Percentiles rank a stretch among this genome's conserved stretches.
Conservation (phyloP, 352 stramenopile species). For the Phytopythium vexans region DNA sequence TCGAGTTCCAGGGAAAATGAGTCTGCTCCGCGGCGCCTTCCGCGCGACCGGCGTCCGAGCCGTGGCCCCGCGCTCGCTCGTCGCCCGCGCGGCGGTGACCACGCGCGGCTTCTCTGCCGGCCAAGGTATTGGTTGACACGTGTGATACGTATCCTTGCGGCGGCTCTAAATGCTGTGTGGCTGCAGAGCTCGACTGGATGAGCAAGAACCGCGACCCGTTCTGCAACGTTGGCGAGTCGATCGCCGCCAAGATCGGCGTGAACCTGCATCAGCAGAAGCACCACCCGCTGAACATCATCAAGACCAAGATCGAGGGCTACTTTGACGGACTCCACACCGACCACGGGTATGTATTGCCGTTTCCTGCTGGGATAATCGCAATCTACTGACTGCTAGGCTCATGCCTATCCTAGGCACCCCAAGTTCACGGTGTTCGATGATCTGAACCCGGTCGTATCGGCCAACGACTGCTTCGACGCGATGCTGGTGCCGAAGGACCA, state of each 20-base stretch:
- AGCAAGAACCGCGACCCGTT: conserved; percentile 66
- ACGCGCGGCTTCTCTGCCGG: conserved; percentile 1
- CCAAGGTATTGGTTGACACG: no score
- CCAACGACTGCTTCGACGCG: conserved; percentile 89
- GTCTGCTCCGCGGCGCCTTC: conserved; percentile 4
- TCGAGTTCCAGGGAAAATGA: no score
- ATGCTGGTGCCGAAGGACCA: conserved; percentile 91
- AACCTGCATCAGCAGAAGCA: conserved; percentile 84
- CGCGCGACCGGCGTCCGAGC: conserved; percentile 5
- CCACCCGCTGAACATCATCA: conserved; percentile 92
- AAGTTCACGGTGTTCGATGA: conserved; percentile 86
- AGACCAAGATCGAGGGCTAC: conserved; percentile 90
- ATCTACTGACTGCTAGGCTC: not conserved
- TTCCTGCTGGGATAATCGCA: not conserved
- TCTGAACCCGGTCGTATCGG: conserved; percentile 83
- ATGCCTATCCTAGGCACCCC: conserved; percentile 35
- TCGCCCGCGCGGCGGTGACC: not conserved
- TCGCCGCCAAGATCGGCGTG: conserved; percentile 85
- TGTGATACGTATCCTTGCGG: not conserved
- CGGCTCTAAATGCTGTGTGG: not conserved
- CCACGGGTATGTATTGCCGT: conserved; percentile 32
- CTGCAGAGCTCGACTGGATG: conserved; percentile 71
- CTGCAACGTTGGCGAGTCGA: conserved; percentile 87
- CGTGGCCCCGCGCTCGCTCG: conserved; percentile 7
- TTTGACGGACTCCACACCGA: conserved; percentile 72